These are phyloP conservation scores for Talaromyces sp. DNA, from an alignment of 2,329 filamentous ascomycete genomes.

Conservation along the genomic window DNA sequence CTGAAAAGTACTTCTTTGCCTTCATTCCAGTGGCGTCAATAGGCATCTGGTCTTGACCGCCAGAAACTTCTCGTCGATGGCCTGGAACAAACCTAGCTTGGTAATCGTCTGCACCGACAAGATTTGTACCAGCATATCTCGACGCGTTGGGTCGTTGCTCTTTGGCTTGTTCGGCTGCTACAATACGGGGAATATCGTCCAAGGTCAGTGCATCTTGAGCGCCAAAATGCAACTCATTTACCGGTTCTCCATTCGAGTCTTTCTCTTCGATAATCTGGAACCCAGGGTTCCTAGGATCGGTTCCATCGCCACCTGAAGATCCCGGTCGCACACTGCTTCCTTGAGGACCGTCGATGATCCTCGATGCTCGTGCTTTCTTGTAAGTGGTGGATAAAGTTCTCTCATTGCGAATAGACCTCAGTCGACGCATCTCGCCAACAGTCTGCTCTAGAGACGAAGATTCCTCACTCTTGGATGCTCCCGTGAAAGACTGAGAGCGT, in stretches of 20 bases:
- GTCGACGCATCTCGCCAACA: constrained; percentile 85
- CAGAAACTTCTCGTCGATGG: constrained; percentile 65
- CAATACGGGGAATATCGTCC: constrained; percentile 93
- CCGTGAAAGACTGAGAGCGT: constrained; percentile 71
- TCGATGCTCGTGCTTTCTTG: constrained; percentile 82
- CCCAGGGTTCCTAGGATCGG: constrained; percentile 53
- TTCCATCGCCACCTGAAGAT: constrained; percentile 62
- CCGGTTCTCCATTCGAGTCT: constrained; percentile 64
- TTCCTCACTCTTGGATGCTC: constrained; percentile 57
- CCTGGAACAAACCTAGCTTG: constrained; percentile 67
- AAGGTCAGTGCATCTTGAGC: constrained; percentile 87
- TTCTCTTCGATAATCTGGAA: constrained; percentile 80
- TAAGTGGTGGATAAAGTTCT: constrained; percentile 92
- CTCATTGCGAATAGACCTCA: constrained; percentile 90
- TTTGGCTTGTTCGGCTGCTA: constrained; percentile 89
- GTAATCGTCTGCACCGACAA: constrained; percentile 55
- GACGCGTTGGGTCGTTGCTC: constrained; percentile 82
- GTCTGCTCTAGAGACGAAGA: constrained; percentile 87
- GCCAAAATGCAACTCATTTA: constrained; percentile 80
- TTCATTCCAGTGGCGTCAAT: constrained; percentile 55
- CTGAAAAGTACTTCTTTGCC: constrained; percentile 86
- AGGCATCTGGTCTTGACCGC: constrained; percentile 46
- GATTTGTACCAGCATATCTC: constrained; percentile 69
- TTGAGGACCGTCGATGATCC: constrained; percentile 86
- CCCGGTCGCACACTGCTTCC: constrained; percentile 65